Evolutionary conservation across 2,329 filamentous ascomycete genomes (phyloP), one percentile per base, ranked within the genome.

Genomic region (Emydomyces testavorans): DNA sequence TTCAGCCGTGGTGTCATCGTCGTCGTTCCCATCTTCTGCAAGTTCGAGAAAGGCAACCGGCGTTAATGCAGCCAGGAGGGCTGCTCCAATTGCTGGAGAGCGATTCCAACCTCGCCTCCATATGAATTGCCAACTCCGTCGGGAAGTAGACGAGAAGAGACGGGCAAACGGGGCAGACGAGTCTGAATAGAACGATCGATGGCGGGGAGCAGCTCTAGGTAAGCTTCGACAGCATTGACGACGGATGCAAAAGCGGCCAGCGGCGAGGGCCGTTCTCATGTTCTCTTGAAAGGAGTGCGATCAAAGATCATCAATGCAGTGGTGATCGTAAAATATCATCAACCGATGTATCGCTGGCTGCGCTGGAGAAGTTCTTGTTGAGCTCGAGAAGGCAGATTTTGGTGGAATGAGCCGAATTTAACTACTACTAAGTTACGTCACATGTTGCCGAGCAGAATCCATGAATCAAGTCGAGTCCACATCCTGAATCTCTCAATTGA

Each of bases 1-100:
- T 67, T 95, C 89, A 21, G 79, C 78, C 2, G 89, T 94, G 59
- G 83, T 73, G 21, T 68, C 69, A 56, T 71, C 65, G 55, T 71
- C 65, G 46, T 64, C 64, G 37, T 62, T 58, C 23, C 72, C 65
- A 37, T 75, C 67, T 52, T 77, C 70, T 41, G 73, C 72, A 36
- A 82, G 65, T 47, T 75, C 68, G 32, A 83, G 72, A 53, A 82
- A 80, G 1, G 74, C 77, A 4, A 71, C 73, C 0, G 79, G 77
- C 20, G 71, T 75, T 43, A 82, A 63, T n/a, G 70, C 68, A 48
- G 66, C 57, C 3, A 70, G 50, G 15, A 69, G 47, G 26, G 49
- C 41, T 5, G 41, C 36, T 13, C 50, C 38, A 2, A 48, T 20
- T 4, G 34, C 28, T 23, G 46, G 41, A 16, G 44, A 35, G 35